These are phyloP conservation scores for Trichoderma polysporum DNA, from an alignment of 2,329 filamentous ascomycete species.

Conservation along the genomic window DNA sequence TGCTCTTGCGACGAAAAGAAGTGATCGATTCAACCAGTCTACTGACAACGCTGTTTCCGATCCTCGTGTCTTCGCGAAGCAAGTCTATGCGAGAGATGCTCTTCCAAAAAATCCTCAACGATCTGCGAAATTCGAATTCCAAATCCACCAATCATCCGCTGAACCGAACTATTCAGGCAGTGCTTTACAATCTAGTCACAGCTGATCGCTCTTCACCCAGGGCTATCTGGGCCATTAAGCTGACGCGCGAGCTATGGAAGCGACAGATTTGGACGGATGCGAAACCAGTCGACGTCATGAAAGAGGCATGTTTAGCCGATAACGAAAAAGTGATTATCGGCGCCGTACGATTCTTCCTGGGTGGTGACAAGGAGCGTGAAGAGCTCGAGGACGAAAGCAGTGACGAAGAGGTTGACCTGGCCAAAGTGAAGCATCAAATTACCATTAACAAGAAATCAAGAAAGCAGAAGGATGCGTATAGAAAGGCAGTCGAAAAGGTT, in stretches of 20 bases:
- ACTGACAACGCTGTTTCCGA: slow-evolving; percentile 89
- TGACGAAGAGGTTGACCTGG: slow-evolving; percentile 76
- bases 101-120: slow-evolving; percentile 86
- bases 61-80: slow-evolving; percentile 87
- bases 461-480: slow-evolving; percentile 77
- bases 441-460: slow-evolving; percentile 96
- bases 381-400: slow-evolving; percentile 87
- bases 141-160: slow-evolving; percentile 88
- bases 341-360: slow-evolving; percentile 90
- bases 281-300: slow-evolving; percentile 97
- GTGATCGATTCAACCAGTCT: slow-evolving; percentile 82
- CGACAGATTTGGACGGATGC: slow-evolving; percentile 94
- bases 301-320: slow-evolving; percentile 82
- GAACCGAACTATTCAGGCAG: slow-evolving; percentile 89
- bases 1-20: slow-evolving; percentile 86
- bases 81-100: slow-evolving; percentile 82
- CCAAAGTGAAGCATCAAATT: slow-evolving; percentile 77
- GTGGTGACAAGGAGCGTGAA: slow-evolving; percentile 93
- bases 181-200: slow-evolving; percentile 86
- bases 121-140: slow-evolving; percentile 82
- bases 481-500: slow-evolving; percentile 77
- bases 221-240: slow-evolving; percentile 92
- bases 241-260: slow-evolving; percentile 95
- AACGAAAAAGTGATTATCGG: slow-evolving; percentile 91
- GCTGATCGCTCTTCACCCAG: slow-evolving; percentile 82